phyloP scores from a whole-genome alignment of 768 basidiomycete genomes.

The Asterophora lycoperdoides region DNA sequence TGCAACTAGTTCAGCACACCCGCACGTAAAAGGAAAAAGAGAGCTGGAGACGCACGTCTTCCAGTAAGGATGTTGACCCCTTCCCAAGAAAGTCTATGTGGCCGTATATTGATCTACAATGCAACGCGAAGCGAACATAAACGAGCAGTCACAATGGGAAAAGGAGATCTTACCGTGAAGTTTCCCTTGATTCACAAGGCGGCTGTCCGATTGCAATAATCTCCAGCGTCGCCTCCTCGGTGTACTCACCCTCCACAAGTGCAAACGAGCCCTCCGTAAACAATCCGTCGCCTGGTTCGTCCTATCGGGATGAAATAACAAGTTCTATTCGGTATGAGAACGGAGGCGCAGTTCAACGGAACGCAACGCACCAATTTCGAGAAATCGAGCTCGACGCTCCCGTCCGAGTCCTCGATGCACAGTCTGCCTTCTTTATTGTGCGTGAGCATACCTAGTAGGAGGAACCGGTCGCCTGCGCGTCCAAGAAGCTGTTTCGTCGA shows the following conservation, averaged over 20 bases:
- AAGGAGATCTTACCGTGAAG: conserved; percentile 56
- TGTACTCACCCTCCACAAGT: conserved; percentile 94
- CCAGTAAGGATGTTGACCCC: conserved; percentile 82
- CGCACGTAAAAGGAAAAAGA: not conserved
- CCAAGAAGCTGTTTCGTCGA: conserved; percentile 96
- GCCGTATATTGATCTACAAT: conserved; percentile 79
- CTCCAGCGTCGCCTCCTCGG: conserved; percentile 81
- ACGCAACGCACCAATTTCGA: conserved; percentile 64
- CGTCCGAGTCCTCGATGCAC: conserved; percentile 92
- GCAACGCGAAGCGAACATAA: not conserved
- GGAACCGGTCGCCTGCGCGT: conserved; percentile 81
- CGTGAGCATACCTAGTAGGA: conserved; percentile 89
- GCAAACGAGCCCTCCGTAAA: conserved; percentile 97
- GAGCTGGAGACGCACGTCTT: conserved; percentile 62
- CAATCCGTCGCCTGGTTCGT: conserved; percentile 90
- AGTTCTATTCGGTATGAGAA: conserved; percentile 16
- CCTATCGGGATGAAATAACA: conserved; percentile 29
- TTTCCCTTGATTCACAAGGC: conserved; percentile 86
- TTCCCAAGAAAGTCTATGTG: conserved; percentile 98
- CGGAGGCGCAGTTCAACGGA: conserved; percentile 7
- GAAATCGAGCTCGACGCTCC: conserved; percentile 83
- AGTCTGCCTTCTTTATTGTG: conserved; percentile 88
- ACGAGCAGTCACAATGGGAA: conserved; percentile 7
- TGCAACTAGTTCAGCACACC: conserved; percentile 24
- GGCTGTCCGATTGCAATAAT: conserved; percentile 97